These are phyloP conservation scores for Colletotrichum tabaci DNA, from an alignment of 2,329 filamentous ascomycete species.

Conservation along the genomic window DNA sequence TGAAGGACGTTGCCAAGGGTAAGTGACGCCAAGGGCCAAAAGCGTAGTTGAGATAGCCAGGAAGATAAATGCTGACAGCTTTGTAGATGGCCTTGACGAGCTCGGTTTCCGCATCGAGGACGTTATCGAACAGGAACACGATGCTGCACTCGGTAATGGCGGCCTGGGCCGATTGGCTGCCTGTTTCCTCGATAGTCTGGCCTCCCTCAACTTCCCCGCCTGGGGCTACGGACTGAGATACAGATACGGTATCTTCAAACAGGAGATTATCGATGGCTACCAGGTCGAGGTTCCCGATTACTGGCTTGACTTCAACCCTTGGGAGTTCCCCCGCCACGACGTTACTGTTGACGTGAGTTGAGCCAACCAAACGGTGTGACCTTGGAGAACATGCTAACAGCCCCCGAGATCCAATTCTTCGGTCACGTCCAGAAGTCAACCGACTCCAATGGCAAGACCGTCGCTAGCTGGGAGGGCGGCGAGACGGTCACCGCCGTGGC, in stretches of 20 bases:
- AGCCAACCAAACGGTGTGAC: background rate
- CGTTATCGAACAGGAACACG: conserved; percentile 93
- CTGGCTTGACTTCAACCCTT: conserved; percentile 99
- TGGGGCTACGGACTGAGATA: conserved; percentile 98
- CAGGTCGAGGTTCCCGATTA: conserved; percentile 99
- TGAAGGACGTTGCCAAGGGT: conserved; percentile 89
- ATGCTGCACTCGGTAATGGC: conserved; percentile 96
- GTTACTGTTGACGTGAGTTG: conserved; percentile 85
- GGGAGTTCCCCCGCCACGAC: conserved; percentile 97
- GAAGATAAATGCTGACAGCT: conserved; percentile 37
- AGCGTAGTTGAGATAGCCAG: background rate
- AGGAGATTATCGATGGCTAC: conserved; percentile 98
- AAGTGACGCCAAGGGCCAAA: conserved; percentile 47
- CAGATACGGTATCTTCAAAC: conserved; percentile 98
- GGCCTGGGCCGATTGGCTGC: conserved; percentile 94
- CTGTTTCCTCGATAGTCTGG: conserved; percentile 96
- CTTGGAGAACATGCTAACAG: background rate
- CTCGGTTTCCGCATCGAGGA: conserved; percentile 98
- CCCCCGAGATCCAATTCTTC: conserved; percentile 85
- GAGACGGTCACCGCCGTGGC: conserved; percentile 94
- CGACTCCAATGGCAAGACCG: conserved; percentile 82
- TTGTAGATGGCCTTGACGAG: conserved; percentile 83
- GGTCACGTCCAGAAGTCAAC: conserved; percentile 83
- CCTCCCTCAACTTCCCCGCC: conserved; percentile 93
- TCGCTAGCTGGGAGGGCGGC: conserved; percentile 89